These are phyloP conservation scores for Lentinula boryana DNA, from an alignment of 768 basidiomycete genomes.

Conservation along the genomic window DNA sequence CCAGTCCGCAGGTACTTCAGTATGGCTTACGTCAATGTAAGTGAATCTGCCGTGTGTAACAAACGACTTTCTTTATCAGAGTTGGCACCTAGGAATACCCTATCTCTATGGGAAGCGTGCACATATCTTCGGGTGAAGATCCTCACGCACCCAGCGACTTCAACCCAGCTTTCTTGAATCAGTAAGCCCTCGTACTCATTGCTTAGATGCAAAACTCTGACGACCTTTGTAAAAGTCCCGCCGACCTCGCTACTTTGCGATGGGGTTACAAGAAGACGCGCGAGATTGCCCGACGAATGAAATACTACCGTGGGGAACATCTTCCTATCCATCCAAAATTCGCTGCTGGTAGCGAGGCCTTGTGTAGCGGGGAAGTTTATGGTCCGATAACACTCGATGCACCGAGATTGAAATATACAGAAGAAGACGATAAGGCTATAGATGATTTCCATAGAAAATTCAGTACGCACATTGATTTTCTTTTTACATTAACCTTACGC, in stretches of 20 bases:
- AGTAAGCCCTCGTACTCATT: slow-evolving; percentile 15
- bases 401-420: slow-evolving; percentile 17
- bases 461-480: slow-evolving; percentile 9
- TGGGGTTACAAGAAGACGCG: slow-evolving; percentile 21
- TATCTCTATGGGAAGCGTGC: slow-evolving; percentile 26
- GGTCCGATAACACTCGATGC: slow-evolving; percentile 14
- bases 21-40: slow-evolving; percentile 21
- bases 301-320: slow-evolving; percentile 15
- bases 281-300: slow-evolving; percentile 30
- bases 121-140: slow-evolving; percentile 26
- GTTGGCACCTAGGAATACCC: slow-evolving; percentile 24
- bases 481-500: neutral
- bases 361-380: neutral
- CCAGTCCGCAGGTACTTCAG: slow-evolving; percentile 19
- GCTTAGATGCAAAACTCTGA: neutral
- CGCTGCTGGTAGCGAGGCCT: slow-evolving; percentile 10
- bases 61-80: neutral
- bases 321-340: slow-evolving; percentile 12
- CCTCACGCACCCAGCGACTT: slow-evolving; percentile 26
- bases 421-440: slow-evolving; percentile 19
- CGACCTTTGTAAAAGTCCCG: slow-evolving; percentile 10
- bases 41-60: neutral
- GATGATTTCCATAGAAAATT: slow-evolving; percentile 11
- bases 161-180: slow-evolving; percentile 22
- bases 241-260: slow-evolving; percentile 19